phyloP scores from a whole-genome alignment of 805 yeast genomes.

The Candida tallmaniae region DNA sequence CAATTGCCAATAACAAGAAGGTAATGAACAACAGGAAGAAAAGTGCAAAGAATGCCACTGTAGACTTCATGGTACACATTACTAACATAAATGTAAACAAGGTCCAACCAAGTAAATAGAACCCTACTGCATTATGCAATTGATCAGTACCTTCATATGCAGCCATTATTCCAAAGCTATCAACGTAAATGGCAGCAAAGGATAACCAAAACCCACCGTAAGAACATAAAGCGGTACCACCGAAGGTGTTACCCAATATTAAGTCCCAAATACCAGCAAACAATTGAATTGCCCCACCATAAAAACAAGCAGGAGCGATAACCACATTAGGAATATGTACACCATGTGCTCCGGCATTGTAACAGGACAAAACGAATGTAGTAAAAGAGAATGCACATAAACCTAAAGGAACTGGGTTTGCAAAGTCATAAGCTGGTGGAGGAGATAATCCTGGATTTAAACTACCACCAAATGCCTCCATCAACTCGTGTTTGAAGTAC shows the following conservation, averaged over 20 bases:
- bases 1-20: constrained; percentile 50
- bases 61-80: constrained; percentile 57
- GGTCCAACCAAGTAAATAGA: constrained; percentile 59
- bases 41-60: constrained; percentile 57
- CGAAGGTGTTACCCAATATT: constrained; percentile 61
- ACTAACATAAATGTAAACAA: constrained; percentile 54
- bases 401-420: constrained; percentile 66
- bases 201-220: constrained; percentile 72
- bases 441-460: constrained; percentile 30
- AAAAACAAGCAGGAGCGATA: constrained; percentile 54
- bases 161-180: constrained; percentile 53
- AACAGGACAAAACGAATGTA: constrained; percentile 55
- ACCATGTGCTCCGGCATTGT: constrained; percentile 52
- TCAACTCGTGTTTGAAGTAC: constrained; percentile 29
- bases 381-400: constrained; percentile 58
- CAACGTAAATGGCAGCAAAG: constrained; percentile 54
- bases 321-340: constrained; percentile 49
- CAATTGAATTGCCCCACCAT: constrained; percentile 59
- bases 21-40: constrained; percentile 52
- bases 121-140: constrained; percentile 50
- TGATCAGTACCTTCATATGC: constrained; percentile 43
- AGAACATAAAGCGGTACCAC: constrained; percentile 58
- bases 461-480: constrained; percentile 35
- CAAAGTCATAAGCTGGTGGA: constrained; percentile 51
- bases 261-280: constrained; percentile 67